Conservation (phyloP, 148 eudicot species). For the Rhododendron ovatum region DNA sequence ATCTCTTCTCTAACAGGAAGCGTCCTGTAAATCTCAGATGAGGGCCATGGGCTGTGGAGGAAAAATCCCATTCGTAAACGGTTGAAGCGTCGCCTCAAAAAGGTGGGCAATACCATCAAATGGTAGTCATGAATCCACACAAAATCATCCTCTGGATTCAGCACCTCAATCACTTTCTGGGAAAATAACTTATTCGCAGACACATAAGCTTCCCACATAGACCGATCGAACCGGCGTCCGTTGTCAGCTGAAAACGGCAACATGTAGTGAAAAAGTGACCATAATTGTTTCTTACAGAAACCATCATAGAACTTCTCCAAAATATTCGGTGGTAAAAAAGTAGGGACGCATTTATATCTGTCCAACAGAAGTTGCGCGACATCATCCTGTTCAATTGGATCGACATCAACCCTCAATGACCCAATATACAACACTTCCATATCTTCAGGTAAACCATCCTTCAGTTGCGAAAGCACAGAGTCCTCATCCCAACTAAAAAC, state of each 20-base stretch:
- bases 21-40: conserved; percentile 37
- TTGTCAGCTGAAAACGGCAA: conserved; percentile 28
- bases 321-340: conserved; percentile 33
- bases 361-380: conserved; percentile 32
- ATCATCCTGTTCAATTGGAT: conserved; percentile 40
- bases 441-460: conserved; percentile 36
- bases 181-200: conserved; percentile 26
- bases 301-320: conserved; percentile 34
- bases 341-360: conserved; percentile 33
- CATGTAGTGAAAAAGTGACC: conserved; percentile 41
- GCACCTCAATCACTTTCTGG: conserved; percentile 29
- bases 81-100: conserved; percentile 32
- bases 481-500: conserved; percentile 37
- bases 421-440: conserved; percentile 40
- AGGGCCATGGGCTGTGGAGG: conserved; percentile 35
- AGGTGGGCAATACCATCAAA: conserved; percentile 35
- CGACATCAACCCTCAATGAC: conserved; percentile 36
- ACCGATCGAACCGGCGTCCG: conserved; percentile 30
- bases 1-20: conserved; percentile 41
- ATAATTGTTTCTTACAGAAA: conserved; percentile 36
- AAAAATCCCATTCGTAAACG: conserved; percentile 35
- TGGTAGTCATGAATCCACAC: conserved; percentile 39
- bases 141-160: conserved; percentile 36
- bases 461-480: conserved; percentile 26
- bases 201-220: conserved; percentile 38